These are phyloP conservation scores for Achaetomium macrosporum DNA, from an alignment of 2,329 filamentous ascomycete species.

Conservation along the genomic window DNA sequence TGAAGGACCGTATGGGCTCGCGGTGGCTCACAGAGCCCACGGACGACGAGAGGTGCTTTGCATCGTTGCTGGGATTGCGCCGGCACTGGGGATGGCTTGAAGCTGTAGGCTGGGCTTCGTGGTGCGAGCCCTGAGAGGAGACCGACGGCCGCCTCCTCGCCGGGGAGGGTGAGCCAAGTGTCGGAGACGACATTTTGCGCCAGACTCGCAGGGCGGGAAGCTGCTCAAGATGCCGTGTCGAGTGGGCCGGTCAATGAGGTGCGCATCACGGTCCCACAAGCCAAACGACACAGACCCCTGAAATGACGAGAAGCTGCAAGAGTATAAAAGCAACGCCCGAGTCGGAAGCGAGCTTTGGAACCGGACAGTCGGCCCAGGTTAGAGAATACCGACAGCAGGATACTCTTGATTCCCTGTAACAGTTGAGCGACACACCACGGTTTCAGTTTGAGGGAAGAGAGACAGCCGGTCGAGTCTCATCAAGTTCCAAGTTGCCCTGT, in stretches of 20 bases:
- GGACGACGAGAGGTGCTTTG: conserved; percentile 36
- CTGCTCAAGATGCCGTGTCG: conserved; percentile 10
- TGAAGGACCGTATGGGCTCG: conserved; percentile 66
- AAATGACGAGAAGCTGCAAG: neutral
- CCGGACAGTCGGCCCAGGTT: no score
- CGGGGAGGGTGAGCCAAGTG: conserved; percentile 20
- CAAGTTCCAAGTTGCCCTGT: no score
- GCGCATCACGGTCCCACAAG: conserved; percentile 14
- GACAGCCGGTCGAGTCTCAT: no score
- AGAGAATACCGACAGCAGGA: no score
- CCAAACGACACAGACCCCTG: conserved; percentile 3
- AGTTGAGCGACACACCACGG: no score
- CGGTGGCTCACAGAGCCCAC: conserved; percentile 41
- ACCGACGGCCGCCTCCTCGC: conserved; percentile 18
- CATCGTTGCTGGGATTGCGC: conserved; percentile 24
- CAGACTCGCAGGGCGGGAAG: neutral
- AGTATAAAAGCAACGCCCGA: no score
- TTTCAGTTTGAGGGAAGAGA: no score
- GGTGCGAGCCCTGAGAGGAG: conserved; percentile 25
- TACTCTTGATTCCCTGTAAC: no score
- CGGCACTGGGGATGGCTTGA: conserved; percentile 18
- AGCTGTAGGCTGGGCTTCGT: conserved; percentile 25
- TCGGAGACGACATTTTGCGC: conserved; percentile 25
- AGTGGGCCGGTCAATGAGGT: conserved; percentile 2
- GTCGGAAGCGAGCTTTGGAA: no score